Evolutionary conservation across 1,284 basidiomycete species (phyloP).

Genomic region (Lignosus rhinocerotis): DNA sequence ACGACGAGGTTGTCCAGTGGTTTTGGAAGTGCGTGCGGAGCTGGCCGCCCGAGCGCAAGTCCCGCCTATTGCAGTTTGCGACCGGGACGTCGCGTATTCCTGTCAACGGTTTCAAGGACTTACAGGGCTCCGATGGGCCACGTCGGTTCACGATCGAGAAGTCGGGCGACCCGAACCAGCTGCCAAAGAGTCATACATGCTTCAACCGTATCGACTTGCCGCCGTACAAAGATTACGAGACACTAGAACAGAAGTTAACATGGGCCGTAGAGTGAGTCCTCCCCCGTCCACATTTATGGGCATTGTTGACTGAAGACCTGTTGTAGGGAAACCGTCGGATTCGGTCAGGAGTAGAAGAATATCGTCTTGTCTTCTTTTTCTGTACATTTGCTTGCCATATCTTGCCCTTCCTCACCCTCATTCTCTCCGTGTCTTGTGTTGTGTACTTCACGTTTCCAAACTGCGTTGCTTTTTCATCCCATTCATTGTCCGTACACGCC

Average conservation of each 20-base stretch:
- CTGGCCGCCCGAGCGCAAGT: constrained; percentile 97
- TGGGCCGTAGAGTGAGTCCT: constrained; percentile 83
- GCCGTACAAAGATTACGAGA: constrained; percentile 89
- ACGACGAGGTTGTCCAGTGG: constrained; percentile 97
- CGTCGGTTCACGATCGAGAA: constrained; percentile 95
- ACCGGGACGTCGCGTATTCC: constrained; percentile 97
- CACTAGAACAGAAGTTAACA: constrained; percentile 86
- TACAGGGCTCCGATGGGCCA: constrained; percentile 97
- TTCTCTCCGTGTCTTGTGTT: background rate
- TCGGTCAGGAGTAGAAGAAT: constrained; percentile 42
- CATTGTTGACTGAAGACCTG: constrained; percentile 7
- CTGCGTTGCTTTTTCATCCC: background rate
- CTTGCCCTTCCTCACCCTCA: background rate
- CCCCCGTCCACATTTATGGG: constrained; percentile 3
- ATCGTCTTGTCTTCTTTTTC: background rate
- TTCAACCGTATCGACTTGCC: constrained; percentile 93
- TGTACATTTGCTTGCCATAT: background rate
- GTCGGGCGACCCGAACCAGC: constrained; percentile 86
- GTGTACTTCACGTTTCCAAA: background rate
- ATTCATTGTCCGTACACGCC: background rate
- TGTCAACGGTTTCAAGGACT: constrained; percentile 98
- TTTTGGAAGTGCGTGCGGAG: constrained; percentile 98
- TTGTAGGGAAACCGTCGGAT: constrained; percentile 46
- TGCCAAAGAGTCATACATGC: constrained; percentile 90
- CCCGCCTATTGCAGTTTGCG: constrained; percentile 92